These are phyloP conservation scores for Barbarea vulgaris DNA, from an alignment of 345 rosid genomes.

Conservation along the genomic window DNA sequence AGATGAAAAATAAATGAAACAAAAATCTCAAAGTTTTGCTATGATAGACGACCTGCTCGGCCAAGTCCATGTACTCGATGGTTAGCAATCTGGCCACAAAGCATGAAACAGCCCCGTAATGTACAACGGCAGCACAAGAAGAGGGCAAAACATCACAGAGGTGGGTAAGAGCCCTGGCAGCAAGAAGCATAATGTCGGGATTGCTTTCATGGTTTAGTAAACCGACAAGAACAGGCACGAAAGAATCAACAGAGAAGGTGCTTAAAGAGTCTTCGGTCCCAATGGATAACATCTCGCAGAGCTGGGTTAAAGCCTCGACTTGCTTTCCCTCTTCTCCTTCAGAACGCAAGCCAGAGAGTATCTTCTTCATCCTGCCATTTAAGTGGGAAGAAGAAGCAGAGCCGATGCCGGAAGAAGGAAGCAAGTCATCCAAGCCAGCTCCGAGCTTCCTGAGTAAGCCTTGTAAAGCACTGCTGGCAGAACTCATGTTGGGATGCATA, in stretches of 20 bases:
- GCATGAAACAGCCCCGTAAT: slow-evolving; percentile 91
- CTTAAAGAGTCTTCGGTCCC: slow-evolving; percentile 97
- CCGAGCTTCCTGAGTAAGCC: slow-evolving; percentile 94
- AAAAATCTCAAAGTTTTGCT: slow-evolving; percentile 5
- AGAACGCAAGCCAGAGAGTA: slow-evolving; percentile 83
- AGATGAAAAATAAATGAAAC: not conserved
- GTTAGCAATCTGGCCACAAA: slow-evolving; percentile 92
- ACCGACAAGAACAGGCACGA: slow-evolving; percentile 94
- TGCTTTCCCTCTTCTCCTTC: slow-evolving; percentile 99
- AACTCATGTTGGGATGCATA: slow-evolving; percentile 82
- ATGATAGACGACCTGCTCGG: slow-evolving; percentile 78
- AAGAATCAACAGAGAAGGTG: slow-evolving; percentile 95
- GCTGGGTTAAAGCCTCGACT: slow-evolving; percentile 97
- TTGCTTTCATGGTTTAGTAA: slow-evolving; percentile 91
- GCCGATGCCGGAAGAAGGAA: slow-evolving; percentile 79
- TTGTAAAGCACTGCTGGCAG: slow-evolving; percentile 96
- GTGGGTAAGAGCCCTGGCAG: slow-evolving; percentile 97
- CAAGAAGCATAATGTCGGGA: slow-evolving; percentile 97
- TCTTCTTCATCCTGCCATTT: slow-evolving; percentile 87
- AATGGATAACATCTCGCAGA: slow-evolving; percentile 92
- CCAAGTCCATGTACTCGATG: slow-evolving; percentile 98
- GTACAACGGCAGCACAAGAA: slow-evolving; percentile 97
- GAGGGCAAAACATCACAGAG: slow-evolving; percentile 97
- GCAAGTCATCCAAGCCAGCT: slow-evolving; percentile 90
- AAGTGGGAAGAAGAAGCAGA: slow-evolving; percentile 90